Conservation (phyloP, 2,329 filamentous ascomycete species). For the Monilinia laxa region DNA sequence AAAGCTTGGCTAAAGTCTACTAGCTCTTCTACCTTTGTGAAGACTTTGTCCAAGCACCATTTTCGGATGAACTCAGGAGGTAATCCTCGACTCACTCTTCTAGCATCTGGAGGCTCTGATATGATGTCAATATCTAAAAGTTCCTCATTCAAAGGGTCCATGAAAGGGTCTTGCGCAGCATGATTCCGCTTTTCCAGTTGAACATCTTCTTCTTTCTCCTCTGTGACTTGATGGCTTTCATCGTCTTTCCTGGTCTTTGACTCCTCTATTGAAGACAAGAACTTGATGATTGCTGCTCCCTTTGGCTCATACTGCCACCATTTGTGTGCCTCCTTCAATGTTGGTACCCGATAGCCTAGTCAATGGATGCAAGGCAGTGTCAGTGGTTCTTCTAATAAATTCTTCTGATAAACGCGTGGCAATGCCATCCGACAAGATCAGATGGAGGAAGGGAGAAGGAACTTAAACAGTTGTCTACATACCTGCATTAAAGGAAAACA, state of each 20-base stretch:
- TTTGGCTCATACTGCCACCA: constrained; percentile 35
- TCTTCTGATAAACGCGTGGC: not conserved
- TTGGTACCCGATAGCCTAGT: constrained; percentile 33
- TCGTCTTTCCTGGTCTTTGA: constrained; percentile 18
- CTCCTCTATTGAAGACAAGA: constrained; percentile 29
- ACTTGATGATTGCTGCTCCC: constrained; percentile 31
- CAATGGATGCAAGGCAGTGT: not conserved
- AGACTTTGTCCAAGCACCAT: constrained; percentile 30
- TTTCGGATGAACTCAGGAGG: constrained; percentile 28
- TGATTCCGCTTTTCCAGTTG: constrained; percentile 9
- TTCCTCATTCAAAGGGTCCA: constrained; percentile 26
- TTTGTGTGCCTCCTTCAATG: constrained; percentile 30
- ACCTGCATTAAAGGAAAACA: constrained; percentile 38
- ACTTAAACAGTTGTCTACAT: constrained; percentile 14
- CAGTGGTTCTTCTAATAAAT: not conserved
- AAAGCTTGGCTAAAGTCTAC: constrained; percentile 33
- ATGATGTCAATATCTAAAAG: constrained; percentile 28
- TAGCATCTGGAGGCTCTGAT: not conserved
- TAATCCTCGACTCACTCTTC: constrained; percentile 24
- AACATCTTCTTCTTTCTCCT: not conserved
- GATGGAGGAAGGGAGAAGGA: not conserved
- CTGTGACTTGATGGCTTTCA: not conserved
- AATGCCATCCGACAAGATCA: too few species aligned
- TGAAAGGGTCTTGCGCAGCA: constrained; percentile 27
- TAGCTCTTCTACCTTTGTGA: constrained; percentile 29